Percentiles rank a stretch among this genome's conserved stretches.
These are phyloP conservation scores for Nakazawaea siamensis DNA, from an alignment of 805 yeast genomes.

Conservation along the genomic window DNA sequence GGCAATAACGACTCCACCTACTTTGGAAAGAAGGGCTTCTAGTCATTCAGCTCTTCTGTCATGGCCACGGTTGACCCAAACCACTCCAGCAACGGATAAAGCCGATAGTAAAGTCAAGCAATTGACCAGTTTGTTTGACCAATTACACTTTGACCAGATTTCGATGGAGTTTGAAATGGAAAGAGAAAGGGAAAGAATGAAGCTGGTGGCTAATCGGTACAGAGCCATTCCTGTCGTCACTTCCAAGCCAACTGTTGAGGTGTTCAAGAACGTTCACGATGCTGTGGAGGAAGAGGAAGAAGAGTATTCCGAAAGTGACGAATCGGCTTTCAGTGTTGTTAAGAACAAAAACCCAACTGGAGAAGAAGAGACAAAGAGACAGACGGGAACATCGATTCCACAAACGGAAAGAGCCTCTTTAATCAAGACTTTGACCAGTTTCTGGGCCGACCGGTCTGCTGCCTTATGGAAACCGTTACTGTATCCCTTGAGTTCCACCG, in stretches of 20 bases:
- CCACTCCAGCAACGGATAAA: neutral
- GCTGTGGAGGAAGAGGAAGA: constrained; percentile 60
- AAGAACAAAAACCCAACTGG: neutral
- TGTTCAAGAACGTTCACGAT: constrained; percentile 80
- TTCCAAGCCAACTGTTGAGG: constrained; percentile 84
- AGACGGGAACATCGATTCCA: constrained; percentile 15
- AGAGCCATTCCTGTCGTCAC: constrained; percentile 64
- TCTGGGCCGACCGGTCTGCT: constrained; percentile 97
- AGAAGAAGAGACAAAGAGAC: constrained; percentile 1
- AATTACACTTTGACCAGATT: constrained; percentile 69
- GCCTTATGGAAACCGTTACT: constrained; percentile 89
- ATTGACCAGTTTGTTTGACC: constrained; percentile 60
- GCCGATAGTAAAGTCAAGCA: constrained; percentile 45
- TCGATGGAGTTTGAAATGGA: constrained; percentile 84
- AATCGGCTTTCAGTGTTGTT: neutral
- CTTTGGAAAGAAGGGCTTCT: neutral
- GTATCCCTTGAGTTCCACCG: constrained; percentile 73
- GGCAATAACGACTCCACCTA: neutral
- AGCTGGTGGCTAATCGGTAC: constrained; percentile 48
- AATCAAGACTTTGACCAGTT: constrained; percentile 75
- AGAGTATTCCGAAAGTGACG: constrained; percentile 15
- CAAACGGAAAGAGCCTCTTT: constrained; percentile 68
- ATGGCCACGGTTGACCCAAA: too few species aligned
- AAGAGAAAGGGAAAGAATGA: constrained; percentile 69
- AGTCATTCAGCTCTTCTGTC: too few species aligned